These are phyloP conservation scores for Parachaetomium inaequale DNA, from an alignment of 495 filamentous ascomycete genomes.

Conservation along the genomic window DNA sequence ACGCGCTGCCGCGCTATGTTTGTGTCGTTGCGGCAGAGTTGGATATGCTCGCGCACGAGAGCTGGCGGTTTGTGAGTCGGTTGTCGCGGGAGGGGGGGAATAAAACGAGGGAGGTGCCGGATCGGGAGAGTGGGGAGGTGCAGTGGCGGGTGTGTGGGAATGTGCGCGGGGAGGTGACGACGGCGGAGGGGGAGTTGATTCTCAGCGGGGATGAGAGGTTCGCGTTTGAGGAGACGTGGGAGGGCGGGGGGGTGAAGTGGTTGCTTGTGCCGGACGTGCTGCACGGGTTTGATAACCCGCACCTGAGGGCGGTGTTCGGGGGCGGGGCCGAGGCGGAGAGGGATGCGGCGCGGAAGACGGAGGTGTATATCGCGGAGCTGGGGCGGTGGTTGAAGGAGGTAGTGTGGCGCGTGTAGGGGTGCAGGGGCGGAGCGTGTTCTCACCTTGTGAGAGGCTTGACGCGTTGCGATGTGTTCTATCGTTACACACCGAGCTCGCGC, in stretches of 20 bases:
- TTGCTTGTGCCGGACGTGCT: constrained; percentile 40
- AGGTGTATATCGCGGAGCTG: constrained; percentile 31
- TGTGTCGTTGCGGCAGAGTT: constrained; percentile 54
- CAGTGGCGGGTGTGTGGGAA: constrained; percentile 25
- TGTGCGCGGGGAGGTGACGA: constrained; percentile 12
- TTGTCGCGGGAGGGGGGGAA: constrained; percentile 16
- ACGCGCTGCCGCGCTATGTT: constrained; percentile 33
- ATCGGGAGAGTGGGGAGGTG: constrained; percentile 28
- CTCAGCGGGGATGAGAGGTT: constrained; percentile 26
- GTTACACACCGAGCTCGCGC: too few relatives aligned
- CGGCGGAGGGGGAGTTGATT: constrained; percentile 23
- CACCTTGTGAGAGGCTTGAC: too few relatives aligned
- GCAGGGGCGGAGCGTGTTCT: background rate
- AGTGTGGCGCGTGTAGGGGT: constrained; percentile 1
- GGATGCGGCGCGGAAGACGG: constrained; percentile 37
- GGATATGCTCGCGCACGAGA: constrained; percentile 40
- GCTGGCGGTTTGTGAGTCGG: constrained; percentile 34
- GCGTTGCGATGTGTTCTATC: too few relatives aligned
- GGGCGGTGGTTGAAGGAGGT: constrained; percentile 35
- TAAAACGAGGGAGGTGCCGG: constrained; percentile 17
- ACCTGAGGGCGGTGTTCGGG: constrained; percentile 24
- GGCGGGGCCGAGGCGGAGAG: constrained; percentile 25
- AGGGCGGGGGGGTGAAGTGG: constrained; percentile 29
- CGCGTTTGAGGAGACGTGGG: constrained; percentile 28
- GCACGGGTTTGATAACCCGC: constrained; percentile 36